A percentile compares a stretch with the other conserved stretches of the same genome.
phyloP scores from a whole-genome alignment of 1,139 yeast genomes.

The Taphrina betulina region DNA sequence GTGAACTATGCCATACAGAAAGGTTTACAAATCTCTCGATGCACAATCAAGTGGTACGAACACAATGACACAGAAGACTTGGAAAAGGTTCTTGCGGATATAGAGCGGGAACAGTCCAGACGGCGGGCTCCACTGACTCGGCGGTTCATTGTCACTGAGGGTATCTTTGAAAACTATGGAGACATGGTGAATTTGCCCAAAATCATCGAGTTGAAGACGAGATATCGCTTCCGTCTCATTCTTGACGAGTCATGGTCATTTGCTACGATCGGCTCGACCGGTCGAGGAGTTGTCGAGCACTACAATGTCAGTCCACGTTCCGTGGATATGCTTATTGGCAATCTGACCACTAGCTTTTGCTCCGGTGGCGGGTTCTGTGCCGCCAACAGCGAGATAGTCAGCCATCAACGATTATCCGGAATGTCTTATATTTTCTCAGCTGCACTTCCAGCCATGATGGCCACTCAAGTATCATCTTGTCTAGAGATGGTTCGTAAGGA shows the following conservation, averaged over 20 bases:
- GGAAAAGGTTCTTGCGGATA: slow-evolving; percentile 64
- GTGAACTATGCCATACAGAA: slow-evolving; percentile 78
- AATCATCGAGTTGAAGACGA: slow-evolving; percentile 70
- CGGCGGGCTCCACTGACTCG: slow-evolving; percentile 66
- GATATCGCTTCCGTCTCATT: slow-evolving; percentile 78
- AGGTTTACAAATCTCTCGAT: slow-evolving; percentile 81
- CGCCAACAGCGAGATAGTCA: slow-evolving; percentile 78
- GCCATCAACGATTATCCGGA: slow-evolving; percentile 88
- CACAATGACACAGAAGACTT: slow-evolving; percentile 87
- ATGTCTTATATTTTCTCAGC: slow-evolving; percentile 93
- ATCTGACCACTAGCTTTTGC: slow-evolving; percentile 80
- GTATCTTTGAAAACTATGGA: slow-evolving; percentile 77
- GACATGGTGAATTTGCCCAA: slow-evolving; percentile 71
- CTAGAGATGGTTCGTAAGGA: slow-evolving; percentile 48
- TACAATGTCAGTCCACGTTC: slow-evolving; percentile 60
- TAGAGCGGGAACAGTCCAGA: slow-evolving; percentile 45
- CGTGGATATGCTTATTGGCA: slow-evolving; percentile 82
- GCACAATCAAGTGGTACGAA: slow-evolving; percentile 72
- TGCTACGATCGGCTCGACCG: slow-evolving; percentile 80
- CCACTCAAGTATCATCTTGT: slow-evolving; percentile 66
- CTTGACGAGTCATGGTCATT: slow-evolving; percentile 84
- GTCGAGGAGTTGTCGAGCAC: slow-evolving; percentile 81
- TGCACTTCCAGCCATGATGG: slow-evolving; percentile 88
- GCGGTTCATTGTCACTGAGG: slow-evolving; percentile 88
- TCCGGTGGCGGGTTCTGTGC: slow-evolving; percentile 94